Percentiles rank a stretch among this genome's conserved stretches.
Evolutionary conservation across 2,329 filamentous ascomycete species (phyloP).

Genomic region (Penicillium sp.): DNA sequence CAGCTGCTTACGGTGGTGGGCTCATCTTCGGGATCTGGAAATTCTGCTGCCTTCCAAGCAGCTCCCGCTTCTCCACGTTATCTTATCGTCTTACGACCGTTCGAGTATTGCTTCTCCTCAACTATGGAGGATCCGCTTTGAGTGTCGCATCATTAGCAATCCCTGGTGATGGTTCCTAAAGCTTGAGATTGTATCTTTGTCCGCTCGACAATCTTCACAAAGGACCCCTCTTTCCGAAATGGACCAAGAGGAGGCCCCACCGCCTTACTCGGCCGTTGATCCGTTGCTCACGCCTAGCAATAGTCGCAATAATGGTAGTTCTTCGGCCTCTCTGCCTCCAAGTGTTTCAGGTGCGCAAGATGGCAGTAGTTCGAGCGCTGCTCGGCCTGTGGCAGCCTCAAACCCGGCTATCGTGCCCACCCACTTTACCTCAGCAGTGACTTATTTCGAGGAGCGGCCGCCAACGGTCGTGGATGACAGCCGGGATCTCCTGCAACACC

Average conservation of each 20-base stretch:
- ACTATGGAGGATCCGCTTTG: constrained; percentile 20
- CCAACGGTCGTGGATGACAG: constrained; percentile 28
- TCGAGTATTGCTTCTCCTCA: not conserved
- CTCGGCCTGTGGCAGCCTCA: constrained; percentile 7
- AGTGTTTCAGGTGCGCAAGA: constrained; percentile 18
- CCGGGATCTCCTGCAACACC: constrained; percentile 35
- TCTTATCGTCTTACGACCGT: constrained; percentile 18
- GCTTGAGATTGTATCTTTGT: not conserved
- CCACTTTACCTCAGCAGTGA: constrained; percentile 39
- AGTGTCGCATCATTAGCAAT: constrained; percentile 12
- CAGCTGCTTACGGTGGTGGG: not conserved
- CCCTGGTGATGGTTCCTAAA: constrained; percentile 3
- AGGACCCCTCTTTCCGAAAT: constrained; percentile 22
- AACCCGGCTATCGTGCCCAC: constrained; percentile 24
- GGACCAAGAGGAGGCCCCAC: constrained; percentile 44
- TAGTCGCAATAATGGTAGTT: constrained; percentile 25
- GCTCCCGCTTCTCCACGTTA: constrained; percentile 4
- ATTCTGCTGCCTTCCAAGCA: constrained; percentile 37
- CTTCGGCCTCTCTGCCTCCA: constrained; percentile 24
- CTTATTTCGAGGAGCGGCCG: constrained; percentile 44
- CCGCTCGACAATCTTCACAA: not conserved
- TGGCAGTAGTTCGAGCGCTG: constrained; percentile 22
- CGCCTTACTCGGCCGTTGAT: constrained; percentile 46
- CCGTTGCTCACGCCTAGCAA: constrained; percentile 33
- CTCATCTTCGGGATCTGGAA: constrained; percentile 9